Evolutionary conservation across 2,329 filamentous ascomycete species (phyloP).

Genomic region (Didymosphaeria variabile): DNA sequence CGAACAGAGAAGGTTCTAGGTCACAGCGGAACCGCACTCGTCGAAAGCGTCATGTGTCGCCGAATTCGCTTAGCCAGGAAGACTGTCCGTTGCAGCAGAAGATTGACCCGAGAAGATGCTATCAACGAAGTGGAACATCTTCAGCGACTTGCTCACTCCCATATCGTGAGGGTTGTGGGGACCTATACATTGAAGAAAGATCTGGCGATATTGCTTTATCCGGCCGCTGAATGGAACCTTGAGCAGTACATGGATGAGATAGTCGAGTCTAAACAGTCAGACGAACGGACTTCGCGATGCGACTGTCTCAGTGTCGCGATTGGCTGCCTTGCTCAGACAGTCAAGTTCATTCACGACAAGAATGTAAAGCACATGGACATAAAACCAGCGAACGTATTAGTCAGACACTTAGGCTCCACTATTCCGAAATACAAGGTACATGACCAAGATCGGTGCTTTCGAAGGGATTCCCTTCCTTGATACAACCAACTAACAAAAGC

Average conservation of each 20-base stretch:
- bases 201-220: constrained; percentile 29
- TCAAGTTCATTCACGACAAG: constrained; percentile 27
- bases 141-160: constrained; percentile 25
- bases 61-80: constrained; percentile 17
- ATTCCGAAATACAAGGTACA: constrained; percentile 9
- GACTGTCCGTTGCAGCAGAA: constrained; percentile 4
- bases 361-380: constrained; percentile 35
- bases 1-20: constrained; percentile 19
- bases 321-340: constrained; percentile 23
- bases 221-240: constrained; percentile 25
- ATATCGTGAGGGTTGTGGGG: constrained; percentile 29
- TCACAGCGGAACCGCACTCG: constrained; percentile 23
- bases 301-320: neutral
- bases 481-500: too few relatives aligned
- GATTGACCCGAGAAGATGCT: constrained; percentile 22
- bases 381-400: constrained; percentile 32
- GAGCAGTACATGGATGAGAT: too few relatives aligned
- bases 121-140: constrained; percentile 28
- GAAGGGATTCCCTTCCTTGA: too few relatives aligned
- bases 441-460: too few relatives aligned
- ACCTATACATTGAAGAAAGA: constrained; percentile 23
- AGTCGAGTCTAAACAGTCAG: too few relatives aligned
- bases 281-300: too few relatives aligned
- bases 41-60: constrained; percentile 29
- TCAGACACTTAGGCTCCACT: constrained; percentile 17